Percentiles rank a stretch among this genome's conserved stretches.
phyloP scores from a whole-genome alignment of 2,329 filamentous ascomycete species.

The Colletotrichum sojae region DNA sequence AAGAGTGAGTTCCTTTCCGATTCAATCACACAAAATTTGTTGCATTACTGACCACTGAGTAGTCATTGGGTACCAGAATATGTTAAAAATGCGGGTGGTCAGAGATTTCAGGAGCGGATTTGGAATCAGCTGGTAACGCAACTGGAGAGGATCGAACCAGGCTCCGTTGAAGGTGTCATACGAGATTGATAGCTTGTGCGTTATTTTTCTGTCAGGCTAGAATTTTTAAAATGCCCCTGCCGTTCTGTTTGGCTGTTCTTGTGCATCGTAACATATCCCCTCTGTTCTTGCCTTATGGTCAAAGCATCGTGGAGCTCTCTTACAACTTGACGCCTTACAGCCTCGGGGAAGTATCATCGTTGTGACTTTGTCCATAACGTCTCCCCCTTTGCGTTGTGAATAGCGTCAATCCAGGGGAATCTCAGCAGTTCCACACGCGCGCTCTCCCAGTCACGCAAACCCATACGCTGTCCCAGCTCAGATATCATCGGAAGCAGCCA shows the following conservation, averaged over 20 bases:
- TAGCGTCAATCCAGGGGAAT: not conserved
- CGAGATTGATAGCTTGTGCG: not conserved
- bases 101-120: not conserved
- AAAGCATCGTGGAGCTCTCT: too few species aligned
- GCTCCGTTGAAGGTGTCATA: not conserved
- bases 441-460: not conserved
- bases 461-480: not conserved
- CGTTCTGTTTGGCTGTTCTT: too few species aligned
- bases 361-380: not conserved
- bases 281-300: too few species aligned
- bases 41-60: not conserved
- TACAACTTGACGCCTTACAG: too few species aligned
- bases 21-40: too few species aligned
- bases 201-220: not conserved
- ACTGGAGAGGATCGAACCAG: constrained; percentile 3
- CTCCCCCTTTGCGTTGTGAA: not conserved
- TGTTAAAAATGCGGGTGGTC: not conserved
- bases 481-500: not conserved
- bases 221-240: not conserved
- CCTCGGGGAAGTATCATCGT: too few species aligned
- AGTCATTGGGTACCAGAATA: constrained; percentile 15
- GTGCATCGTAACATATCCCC: not conserved
- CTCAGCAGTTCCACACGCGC: not conserved
- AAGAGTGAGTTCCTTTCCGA: constrained; percentile 35
- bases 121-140: not conserved